Percentiles rank a stretch among this genome's conserved stretches.
Evolutionary conservation across 495 filamentous ascomycete species (phyloP).

Genomic region (Oidiodendron maius): DNA sequence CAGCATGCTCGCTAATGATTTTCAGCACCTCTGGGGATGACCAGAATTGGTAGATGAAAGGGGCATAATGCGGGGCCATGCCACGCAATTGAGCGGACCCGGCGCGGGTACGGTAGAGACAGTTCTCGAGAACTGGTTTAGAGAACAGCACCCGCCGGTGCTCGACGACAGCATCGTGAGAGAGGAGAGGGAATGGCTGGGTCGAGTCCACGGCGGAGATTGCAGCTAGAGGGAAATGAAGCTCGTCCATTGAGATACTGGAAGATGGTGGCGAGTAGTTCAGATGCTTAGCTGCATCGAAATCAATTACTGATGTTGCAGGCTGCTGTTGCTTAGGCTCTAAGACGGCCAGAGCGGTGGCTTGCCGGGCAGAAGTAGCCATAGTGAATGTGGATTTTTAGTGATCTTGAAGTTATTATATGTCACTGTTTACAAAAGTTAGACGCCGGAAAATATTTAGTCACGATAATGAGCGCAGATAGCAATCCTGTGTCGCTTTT

Average conservation of each 20-base stretch:
- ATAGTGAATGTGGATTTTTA: too few species aligned
- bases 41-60: not conserved
- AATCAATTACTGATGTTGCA: too few species aligned
- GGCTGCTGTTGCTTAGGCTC: too few species aligned
- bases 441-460: too few species aligned
- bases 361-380: too few species aligned
- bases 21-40: not conserved
- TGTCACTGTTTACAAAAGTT: too few species aligned
- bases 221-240: not conserved
- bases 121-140: not conserved
- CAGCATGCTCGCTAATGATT: not conserved
- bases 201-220: not conserved
- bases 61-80: not conserved
- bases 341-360: too few species aligned
- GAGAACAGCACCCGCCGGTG: not conserved
- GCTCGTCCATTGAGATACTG: not conserved
- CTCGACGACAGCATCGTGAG: not conserved
- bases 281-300: not conserved
- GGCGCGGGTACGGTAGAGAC: not conserved
- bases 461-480: too few species aligned
- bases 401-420: too few species aligned
- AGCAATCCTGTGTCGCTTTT: too few species aligned
- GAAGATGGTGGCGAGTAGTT: not conserved
- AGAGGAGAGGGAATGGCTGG: not conserved
- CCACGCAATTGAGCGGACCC: not conserved